Evolutionary conservation across 768 basidiomycete genomes (phyloP).

Genomic region (Lactarius indigo): DNA sequence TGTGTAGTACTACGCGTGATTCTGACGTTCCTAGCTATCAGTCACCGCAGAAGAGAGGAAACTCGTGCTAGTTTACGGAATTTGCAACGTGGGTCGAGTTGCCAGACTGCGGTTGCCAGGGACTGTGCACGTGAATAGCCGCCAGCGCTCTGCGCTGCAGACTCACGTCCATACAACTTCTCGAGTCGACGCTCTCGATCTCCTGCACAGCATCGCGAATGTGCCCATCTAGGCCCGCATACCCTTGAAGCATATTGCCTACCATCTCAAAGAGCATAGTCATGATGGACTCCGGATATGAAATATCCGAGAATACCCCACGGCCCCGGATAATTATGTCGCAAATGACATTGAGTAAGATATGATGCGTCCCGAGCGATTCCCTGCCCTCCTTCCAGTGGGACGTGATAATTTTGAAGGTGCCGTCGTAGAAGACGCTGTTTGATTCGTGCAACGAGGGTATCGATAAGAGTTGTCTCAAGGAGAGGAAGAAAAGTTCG

Average conservation of each 20-base stretch:
- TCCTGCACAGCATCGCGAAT: neutral
- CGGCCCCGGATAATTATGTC: neutral
- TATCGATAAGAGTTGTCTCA: neutral
- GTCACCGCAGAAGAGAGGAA: neutral
- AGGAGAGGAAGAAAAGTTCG: neutral
- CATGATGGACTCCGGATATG: neutral
- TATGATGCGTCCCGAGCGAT: neutral
- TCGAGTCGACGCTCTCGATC: neutral
- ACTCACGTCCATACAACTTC: neutral
- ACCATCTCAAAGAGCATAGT: neutral
- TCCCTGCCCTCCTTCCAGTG: too few relatives aligned
- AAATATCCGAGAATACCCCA: neutral
- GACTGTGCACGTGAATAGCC: neutral
- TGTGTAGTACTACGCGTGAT: neutral
- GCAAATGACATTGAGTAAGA: neutral
- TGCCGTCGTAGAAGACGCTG: neutral
- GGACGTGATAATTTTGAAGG: neutral
- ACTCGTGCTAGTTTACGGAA: neutral
- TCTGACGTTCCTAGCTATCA: neutral
- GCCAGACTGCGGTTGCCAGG: too few relatives aligned
- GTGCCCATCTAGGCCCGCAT: neutral
- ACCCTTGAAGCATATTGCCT: neutral
- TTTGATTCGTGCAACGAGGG: neutral
- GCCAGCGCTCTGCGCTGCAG: neutral
- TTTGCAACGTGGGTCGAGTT: neutral